Evolutionary conservation across 2,329 filamentous ascomycete genomes (phyloP), one percentile per base, ranked within the genome.

Genomic region (Monilinia aucupariae): DNA sequence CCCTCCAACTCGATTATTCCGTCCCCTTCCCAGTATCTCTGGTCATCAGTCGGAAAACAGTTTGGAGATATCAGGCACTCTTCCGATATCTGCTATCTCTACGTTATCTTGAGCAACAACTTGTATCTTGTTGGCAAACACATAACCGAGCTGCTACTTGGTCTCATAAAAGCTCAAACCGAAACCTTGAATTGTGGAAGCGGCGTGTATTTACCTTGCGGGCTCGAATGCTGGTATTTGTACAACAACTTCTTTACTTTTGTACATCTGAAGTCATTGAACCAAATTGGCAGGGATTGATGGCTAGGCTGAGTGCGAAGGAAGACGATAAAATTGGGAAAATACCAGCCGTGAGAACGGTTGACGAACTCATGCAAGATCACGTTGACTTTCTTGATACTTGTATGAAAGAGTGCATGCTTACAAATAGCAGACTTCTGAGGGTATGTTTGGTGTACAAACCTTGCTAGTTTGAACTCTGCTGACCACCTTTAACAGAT

Each of bases 301-400:
- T 97, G 91, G 85, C 88, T n/a, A 83, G 91, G 39, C 81, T 97
- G 7, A 88, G 87, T 78, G 84, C 79, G 12, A 82, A 81, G 65
- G 82, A 85, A 62, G 78, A 80, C 15, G 74, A 74, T 66, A 72
- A 75, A 63, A 74, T 75, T 39, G 74, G 74, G 3, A 61, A 65
- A 30, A 71, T 71, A n/a, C 73, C 76, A 8, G 49, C 63, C 6
- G 79, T 78, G 48, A 78, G 92, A 45, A 99, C 94, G 0, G 94
- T 99, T 1, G 94, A 99, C 72, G 92, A 97, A 77, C 78, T 99
- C 73, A 99, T 99, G 94, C 91, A 97, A 77, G 92, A 97, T 73
- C 94, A 99, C 77, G 92, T 99, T 65, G 94, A 97, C 76, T 99
- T 99, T 75, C 79, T 99, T 54, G 94, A 97, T 71, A 97, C 94